phyloP scores from a whole-genome alignment of 2,329 filamentous ascomycete species.

The Aspergillus fumigatiaffinis region DNA sequence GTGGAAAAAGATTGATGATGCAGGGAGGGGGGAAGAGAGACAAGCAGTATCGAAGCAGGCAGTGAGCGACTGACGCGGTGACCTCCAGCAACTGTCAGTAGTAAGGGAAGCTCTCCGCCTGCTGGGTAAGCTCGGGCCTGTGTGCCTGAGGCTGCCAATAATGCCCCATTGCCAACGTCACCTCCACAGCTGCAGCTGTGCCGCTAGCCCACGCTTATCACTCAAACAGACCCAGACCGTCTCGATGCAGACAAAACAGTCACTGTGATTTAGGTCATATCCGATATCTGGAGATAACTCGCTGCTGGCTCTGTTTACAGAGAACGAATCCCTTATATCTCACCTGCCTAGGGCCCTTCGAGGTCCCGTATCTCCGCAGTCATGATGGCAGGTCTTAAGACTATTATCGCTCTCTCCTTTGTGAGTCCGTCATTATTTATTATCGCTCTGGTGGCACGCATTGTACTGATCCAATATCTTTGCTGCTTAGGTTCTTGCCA shows the following conservation, averaged over 20 bases:
- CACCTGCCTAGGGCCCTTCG: constrained; percentile 12
- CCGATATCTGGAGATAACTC: neutral
- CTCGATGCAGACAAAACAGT: constrained; percentile 8
- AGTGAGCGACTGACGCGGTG: constrained; percentile 34
- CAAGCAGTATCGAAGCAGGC: constrained; percentile 17
- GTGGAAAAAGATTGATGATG: constrained; percentile 5
- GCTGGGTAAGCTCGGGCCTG: constrained; percentile 5
- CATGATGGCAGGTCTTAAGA: constrained; percentile 87
- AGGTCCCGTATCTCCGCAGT: constrained; percentile 26
- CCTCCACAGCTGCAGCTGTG: constrained; percentile 10
- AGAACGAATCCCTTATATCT: neutral
- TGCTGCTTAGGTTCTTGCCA: constrained; percentile 70
- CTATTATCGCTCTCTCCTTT: constrained; percentile 98
- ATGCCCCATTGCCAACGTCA: constrained; percentile 22
- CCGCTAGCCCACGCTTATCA: neutral
- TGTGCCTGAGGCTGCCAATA: constrained; percentile 16
- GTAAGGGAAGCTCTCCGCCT: constrained; percentile 6
- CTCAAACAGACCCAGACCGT: neutral
- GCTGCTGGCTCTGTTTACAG: constrained; percentile 2
- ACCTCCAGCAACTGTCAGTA: constrained; percentile 8
- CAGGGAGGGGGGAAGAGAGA: constrained; percentile 1
- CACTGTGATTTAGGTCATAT: neutral
- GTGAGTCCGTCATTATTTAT: constrained; percentile 47
- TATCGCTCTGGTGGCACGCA: neutral
- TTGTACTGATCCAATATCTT: constrained; percentile 1